These are phyloP conservation scores for Epichloe sp. DNA, from an alignment of 2,329 filamentous ascomycete species.

Conservation along the genomic window DNA sequence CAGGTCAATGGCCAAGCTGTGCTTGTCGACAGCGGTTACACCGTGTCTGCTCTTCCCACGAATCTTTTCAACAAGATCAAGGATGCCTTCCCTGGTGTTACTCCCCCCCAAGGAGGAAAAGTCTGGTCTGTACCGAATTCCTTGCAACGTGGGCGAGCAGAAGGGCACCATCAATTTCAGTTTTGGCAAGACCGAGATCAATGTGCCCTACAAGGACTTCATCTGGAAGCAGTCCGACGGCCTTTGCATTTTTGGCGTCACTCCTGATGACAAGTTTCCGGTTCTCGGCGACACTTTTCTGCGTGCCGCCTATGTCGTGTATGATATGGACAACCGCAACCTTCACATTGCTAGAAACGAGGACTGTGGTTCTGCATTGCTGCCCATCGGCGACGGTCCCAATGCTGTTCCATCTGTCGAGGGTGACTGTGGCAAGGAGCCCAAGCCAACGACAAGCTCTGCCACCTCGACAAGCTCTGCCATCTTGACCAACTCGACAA, in stretches of 20 bases:
- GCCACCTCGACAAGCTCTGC: constrained; percentile 4
- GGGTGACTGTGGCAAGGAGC: constrained; percentile 17
- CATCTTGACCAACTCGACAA: constrained; percentile 6
- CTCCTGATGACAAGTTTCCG: constrained; percentile 24
- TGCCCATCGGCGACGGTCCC: constrained; percentile 27
- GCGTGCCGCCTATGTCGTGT: constrained; percentile 30
- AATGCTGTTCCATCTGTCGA: constrained; percentile 19
- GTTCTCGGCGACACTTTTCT: constrained; percentile 33
- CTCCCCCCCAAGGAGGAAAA: constrained; percentile 7
- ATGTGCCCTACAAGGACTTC: constrained; percentile 33
- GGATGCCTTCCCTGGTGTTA: constrained; percentile 22
- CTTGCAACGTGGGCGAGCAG: constrained; percentile 23
- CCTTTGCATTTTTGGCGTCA: constrained; percentile 32
- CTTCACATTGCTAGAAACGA: constrained; percentile 24
- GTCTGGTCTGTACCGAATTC: constrained; percentile 34
- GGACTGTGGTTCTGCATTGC: constrained; percentile 25
- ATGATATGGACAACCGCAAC: constrained; percentile 26
- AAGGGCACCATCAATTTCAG: constrained; percentile 32
- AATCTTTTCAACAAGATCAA: constrained; percentile 33
- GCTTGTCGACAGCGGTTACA: constrained; percentile 55
- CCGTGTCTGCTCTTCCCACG: constrained; percentile 52
- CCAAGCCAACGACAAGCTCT: constrained; percentile 6
- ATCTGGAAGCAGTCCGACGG: constrained; percentile 24
- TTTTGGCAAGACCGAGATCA: constrained; percentile 31
- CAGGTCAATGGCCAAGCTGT: constrained; percentile 27